These are phyloP conservation scores for Pseudopyrenochaeta lycopersici DNA, from an alignment of 2,329 filamentous ascomycete genomes.

Conservation along the genomic window DNA sequence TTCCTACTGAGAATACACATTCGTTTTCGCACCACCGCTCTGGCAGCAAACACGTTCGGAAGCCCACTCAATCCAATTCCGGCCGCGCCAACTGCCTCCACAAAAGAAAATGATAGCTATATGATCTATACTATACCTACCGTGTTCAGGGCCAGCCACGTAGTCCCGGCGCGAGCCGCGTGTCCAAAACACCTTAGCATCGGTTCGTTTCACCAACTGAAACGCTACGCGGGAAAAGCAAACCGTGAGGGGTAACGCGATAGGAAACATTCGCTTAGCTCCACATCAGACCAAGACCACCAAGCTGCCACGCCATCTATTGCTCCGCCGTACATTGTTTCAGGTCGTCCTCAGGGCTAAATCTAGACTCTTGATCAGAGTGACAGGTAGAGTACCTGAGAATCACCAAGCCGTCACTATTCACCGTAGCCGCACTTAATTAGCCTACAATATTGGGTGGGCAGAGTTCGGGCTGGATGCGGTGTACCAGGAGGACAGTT, in stretches of 20 bases:
- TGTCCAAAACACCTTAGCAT: slow-evolving; percentile 49
- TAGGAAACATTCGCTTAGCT: slow-evolving; percentile 31
- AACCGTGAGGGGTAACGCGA: slow-evolving; percentile 45
- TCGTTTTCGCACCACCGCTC: slow-evolving; percentile 41
- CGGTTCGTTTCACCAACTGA: slow-evolving; percentile 51
- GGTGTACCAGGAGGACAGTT: slow-evolving; percentile 70
- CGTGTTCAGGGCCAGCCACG: slow-evolving; percentile 51
- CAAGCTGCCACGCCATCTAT: slow-evolving; percentile 65
- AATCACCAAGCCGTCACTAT: slow-evolving; percentile 48
- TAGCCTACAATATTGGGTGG: slow-evolving; percentile 71
- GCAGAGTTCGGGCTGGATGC: slow-evolving; percentile 67
- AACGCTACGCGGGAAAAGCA: slow-evolving; percentile 48
- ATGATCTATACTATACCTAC: slow-evolving; percentile 50
- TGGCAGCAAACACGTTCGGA: slow-evolving; percentile 32
- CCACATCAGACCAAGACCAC: slow-evolving; percentile 24
- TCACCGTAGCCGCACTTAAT: slow-evolving; percentile 63
- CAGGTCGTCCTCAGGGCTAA: slow-evolving; percentile 51
- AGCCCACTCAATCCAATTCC: slow-evolving; percentile 48
- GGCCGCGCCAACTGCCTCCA: slow-evolving; percentile 45
- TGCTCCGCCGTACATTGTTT: slow-evolving; percentile 57
- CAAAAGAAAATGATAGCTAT: slow-evolving; percentile 52
- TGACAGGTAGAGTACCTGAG: slow-evolving; percentile 49
- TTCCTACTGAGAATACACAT: slow-evolving; percentile 45
- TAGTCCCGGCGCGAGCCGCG: slow-evolving; percentile 44
- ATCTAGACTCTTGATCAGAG: slow-evolving; percentile 50